A percentile compares a stretch with the other conserved stretches of the same genome.
These are phyloP conservation scores for Aspergillus taichungensis DNA, from an alignment of 495 filamentous ascomycete species.

Conservation along the genomic window DNA sequence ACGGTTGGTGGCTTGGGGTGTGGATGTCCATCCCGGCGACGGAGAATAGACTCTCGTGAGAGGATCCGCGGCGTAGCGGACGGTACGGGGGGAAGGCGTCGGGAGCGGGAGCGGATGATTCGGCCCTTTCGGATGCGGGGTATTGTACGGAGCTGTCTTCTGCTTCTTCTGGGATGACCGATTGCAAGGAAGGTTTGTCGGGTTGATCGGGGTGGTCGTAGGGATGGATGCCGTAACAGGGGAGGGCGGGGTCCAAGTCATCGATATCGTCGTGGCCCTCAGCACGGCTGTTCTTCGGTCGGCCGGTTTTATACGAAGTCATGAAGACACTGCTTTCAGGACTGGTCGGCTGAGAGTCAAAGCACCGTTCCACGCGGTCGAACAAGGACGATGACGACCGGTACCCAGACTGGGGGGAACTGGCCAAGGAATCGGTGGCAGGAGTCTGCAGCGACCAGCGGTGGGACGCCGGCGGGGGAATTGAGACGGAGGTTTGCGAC, in stretches of 20 bases:
- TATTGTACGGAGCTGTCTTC: constrained; percentile 23
- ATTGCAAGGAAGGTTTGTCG: constrained; percentile 16
- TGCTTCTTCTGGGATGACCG: constrained; percentile 35
- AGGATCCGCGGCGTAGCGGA: constrained; percentile 28
- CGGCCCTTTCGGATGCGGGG: constrained; percentile 5
- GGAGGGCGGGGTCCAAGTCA: not conserved
- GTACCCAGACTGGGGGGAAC: constrained; percentile 68
- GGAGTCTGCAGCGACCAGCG: constrained; percentile 64
- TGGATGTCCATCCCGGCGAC: constrained; percentile 45
- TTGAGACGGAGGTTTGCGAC: constrained; percentile 54
- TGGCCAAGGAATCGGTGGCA: constrained; percentile 64
- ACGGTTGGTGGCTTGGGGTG: constrained; percentile 27
- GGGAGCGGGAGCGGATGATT: constrained; percentile 12
- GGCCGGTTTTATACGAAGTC: constrained; percentile 28
- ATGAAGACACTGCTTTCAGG: constrained; percentile 61
- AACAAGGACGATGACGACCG: constrained; percentile 71
- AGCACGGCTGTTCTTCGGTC: constrained; percentile 44
- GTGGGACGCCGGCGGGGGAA: constrained; percentile 42
- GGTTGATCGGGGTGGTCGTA: constrained; percentile 8
- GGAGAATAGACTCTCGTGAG: constrained; percentile 45
- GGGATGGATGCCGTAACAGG: not conserved
- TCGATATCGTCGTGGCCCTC: constrained; percentile 2
- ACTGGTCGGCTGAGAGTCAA: constrained; percentile 61
- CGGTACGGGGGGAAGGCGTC: constrained; percentile 21
- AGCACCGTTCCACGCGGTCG: constrained; percentile 50